A percentile compares a stretch with the other conserved stretches of the same genome.
Conservation (phyloP, 768 basidiomycete species). For the Leccinellum luteum region DNA sequence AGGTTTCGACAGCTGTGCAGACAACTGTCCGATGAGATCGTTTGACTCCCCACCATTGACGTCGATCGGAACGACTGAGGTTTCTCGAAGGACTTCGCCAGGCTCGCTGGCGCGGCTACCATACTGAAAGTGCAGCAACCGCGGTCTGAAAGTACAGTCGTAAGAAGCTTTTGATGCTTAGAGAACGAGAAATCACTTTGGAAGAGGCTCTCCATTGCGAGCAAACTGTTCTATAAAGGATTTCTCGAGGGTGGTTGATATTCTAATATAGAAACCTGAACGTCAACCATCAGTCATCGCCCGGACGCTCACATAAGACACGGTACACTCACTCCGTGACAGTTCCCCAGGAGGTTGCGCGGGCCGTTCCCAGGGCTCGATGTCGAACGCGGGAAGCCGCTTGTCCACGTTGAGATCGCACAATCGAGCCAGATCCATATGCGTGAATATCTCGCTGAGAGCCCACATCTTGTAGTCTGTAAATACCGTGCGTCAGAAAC, state of each 20-base stretch:
- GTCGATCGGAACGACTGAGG: constrained; percentile 52
- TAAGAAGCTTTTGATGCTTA: constrained; percentile 4
- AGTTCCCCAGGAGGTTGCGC: constrained; percentile 40
- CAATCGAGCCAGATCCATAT: constrained; percentile 65
- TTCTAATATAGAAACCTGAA: constrained; percentile 48
- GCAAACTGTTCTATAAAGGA: constrained; percentile 38
- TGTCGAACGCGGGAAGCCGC: constrained; percentile 45
- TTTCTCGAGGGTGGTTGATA: constrained; percentile 45
- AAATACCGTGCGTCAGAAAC: neutral
- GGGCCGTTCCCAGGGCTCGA: constrained; percentile 38
- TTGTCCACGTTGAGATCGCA: constrained; percentile 54
- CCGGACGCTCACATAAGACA: neutral
- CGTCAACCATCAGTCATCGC: constrained; percentile 5
- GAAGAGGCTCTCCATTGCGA: constrained; percentile 30
- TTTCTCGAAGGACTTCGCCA: constrained; percentile 32
- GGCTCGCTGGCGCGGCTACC: constrained; percentile 41
- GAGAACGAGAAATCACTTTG: constrained; percentile 27
- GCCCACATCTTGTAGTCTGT: constrained; percentile 52
- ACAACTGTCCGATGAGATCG: constrained; percentile 55
- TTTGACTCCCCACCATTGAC: constrained; percentile 43
- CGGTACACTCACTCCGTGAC: constrained; percentile 36
- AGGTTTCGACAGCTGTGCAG: constrained; percentile 33
- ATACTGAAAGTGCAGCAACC: constrained; percentile 57
- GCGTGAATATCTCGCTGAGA: constrained; percentile 63
- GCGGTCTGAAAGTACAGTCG: constrained; percentile 18